A percentile compares a stretch with the other conserved stretches of the same genome.
Conservation (phyloP, 768 basidiomycete genomes). For the Mycena pura region DNA sequence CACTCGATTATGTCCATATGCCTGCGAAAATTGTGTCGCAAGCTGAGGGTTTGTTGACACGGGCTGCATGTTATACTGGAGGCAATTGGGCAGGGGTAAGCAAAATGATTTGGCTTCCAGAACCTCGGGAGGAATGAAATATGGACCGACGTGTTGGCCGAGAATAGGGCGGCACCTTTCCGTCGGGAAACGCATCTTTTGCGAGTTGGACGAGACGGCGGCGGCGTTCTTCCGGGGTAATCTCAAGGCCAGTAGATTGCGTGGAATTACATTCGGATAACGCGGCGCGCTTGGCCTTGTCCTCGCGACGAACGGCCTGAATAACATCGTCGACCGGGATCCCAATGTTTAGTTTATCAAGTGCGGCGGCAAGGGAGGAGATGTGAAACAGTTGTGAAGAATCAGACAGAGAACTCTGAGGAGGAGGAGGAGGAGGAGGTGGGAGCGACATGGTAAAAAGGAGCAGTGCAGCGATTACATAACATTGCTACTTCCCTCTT, state of each 20-base stretch:
- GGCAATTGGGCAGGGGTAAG: conserved; percentile 2
- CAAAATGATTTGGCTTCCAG: conserved; percentile 10
- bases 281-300: not conserved
- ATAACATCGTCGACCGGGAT: conserved; percentile 9
- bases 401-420: not conserved
- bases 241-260: conserved; percentile 9
- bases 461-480: no score
- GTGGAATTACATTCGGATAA: conserved; percentile 5
- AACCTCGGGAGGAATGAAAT: conserved; percentile 5
- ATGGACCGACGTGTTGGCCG: conserved; percentile 2
- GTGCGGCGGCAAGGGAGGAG: conserved; percentile 5
- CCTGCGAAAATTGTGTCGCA: conserved; percentile 4
- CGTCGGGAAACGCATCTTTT: conserved; percentile 19
- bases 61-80: conserved; percentile 6
- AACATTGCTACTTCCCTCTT: no score
- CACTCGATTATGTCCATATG: conserved; percentile 8
- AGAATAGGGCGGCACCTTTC: conserved; percentile 2
- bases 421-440: no score
- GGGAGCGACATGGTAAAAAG: not conserved
- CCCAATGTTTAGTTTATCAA: conserved; percentile 10
- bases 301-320: conserved; percentile 10
- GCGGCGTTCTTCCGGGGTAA: conserved; percentile 4
- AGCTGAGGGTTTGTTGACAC: conserved; percentile 10
- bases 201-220: conserved; percentile 22
- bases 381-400: conserved; percentile 1